phyloP scores from a whole-genome alignment of 2,329 filamentous ascomycete species.

The Colletotrichum sp. region DNA sequence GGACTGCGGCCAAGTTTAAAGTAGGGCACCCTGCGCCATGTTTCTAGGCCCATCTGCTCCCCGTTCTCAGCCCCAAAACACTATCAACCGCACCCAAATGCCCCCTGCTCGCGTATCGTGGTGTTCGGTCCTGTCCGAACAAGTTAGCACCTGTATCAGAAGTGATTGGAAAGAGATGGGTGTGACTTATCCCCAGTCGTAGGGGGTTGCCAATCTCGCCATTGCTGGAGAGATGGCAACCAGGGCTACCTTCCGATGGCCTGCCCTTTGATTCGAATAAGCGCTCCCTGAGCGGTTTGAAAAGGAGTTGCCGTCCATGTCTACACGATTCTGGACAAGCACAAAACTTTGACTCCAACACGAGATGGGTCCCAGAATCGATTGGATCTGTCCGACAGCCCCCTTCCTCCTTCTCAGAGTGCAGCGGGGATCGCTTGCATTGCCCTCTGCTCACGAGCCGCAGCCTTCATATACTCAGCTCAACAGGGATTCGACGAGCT shows the following conservation, averaged over 20 bases:
- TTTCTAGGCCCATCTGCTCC: not conserved
- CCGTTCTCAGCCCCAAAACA: not conserved
- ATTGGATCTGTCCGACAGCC: constrained; percentile 14
- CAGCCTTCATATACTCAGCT: constrained; percentile 26
- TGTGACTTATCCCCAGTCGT: constrained; percentile 54
- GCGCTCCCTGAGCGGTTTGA: not conserved
- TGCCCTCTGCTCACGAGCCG: constrained; percentile 8
- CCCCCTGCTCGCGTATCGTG: not conserved
- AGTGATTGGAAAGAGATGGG: not conserved
- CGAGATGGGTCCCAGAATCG: constrained; percentile 79
- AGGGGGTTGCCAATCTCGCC: constrained; percentile 53
- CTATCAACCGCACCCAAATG: not conserved
- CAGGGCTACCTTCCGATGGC: constrained; percentile 47
- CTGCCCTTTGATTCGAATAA: constrained; percentile 34
- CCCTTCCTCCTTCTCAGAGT: not conserved
- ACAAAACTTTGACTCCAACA: constrained; percentile 93
- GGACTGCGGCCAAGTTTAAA: not conserved
- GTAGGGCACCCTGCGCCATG: not conserved
- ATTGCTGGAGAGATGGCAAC: constrained; percentile 56
- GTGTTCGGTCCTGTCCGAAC: not conserved
- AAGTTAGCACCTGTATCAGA: constrained; percentile 27
- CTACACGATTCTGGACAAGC: constrained; percentile 71
- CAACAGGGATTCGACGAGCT: constrained; percentile 32
- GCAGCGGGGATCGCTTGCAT: not conserved
- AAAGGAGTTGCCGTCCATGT: not conserved